These are phyloP conservation scores for Mucor irregularis DNA, from an alignment of 371 early-diverging fungal genomes.

Conservation along the genomic window DNA sequence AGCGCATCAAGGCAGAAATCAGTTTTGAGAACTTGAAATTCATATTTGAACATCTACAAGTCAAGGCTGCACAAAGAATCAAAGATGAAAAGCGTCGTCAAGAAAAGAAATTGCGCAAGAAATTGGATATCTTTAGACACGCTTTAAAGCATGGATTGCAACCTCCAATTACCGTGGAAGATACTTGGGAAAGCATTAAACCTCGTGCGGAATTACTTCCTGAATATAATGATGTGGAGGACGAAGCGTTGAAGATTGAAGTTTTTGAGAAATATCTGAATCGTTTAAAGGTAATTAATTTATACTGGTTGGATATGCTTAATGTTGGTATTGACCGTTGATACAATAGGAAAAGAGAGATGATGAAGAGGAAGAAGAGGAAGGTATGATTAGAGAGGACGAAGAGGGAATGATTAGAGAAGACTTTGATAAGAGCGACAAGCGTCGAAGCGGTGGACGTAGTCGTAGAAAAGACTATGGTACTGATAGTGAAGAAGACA, in stretches of 20 bases:
- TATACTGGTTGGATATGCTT: background rate
- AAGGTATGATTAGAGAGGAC: conserved; percentile 36
- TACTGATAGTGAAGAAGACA: conserved; percentile 26
- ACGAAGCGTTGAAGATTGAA: conserved; percentile 63
- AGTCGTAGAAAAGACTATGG: conserved; percentile 27
- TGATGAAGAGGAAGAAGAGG: conserved; percentile 39
- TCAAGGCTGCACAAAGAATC: conserved; percentile 59
- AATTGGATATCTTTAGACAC: conserved; percentile 74
- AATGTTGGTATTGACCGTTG: background rate
- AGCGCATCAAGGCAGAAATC: conserved; percentile 9
- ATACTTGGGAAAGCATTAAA: conserved; percentile 71
- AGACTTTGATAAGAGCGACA: conserved; percentile 9
- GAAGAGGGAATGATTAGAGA: conserved; percentile 34
- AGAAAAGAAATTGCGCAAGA: conserved; percentile 67
- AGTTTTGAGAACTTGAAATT: conserved; percentile 25
- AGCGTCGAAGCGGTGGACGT: conserved; percentile 14
- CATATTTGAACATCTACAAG: conserved; percentile 34
- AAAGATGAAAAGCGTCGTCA: conserved; percentile 78
- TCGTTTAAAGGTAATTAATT: conserved; percentile 57
- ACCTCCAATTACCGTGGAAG: conserved; percentile 58
- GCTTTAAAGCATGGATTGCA: conserved; percentile 63
- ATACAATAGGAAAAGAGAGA: conserved; percentile 27
- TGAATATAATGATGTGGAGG: conserved; percentile 69
- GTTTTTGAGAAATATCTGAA: conserved; percentile 76
- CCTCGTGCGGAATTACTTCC: conserved; percentile 53